Evolutionary conservation across 2,329 filamentous ascomycete species (phyloP).

Genomic region (Aquanectria penicillioides): DNA sequence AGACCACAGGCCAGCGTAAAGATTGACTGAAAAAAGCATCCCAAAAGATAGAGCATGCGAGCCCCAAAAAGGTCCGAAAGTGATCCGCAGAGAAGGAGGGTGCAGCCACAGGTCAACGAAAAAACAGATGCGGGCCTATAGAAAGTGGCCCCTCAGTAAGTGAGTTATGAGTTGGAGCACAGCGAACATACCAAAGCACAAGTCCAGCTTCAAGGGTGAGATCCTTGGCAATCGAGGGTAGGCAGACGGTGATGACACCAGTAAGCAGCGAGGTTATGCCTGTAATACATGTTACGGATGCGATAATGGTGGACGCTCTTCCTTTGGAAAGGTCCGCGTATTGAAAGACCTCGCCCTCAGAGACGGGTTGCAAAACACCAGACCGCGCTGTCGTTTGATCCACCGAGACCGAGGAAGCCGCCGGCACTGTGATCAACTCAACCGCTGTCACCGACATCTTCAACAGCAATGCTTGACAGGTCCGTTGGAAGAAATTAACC

Average conservation of each 20-base stretch:
- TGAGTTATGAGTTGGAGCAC: fast-evolving
- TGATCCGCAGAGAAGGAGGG: not conserved
- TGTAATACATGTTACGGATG: not conserved
- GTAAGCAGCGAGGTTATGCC: not conserved
- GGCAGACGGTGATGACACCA: not conserved
- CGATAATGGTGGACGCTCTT: not conserved
- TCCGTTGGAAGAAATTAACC: no score
- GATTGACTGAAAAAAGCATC: constrained; percentile 14
- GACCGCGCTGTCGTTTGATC: no score
- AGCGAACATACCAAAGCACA: not conserved
- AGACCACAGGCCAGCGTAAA: constrained; percentile 45
- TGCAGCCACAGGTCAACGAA: constrained; percentile 1
- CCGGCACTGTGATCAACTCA: no score
- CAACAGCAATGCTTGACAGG: no score
- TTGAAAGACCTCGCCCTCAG: not conserved
- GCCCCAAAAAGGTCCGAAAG: constrained; percentile 3
- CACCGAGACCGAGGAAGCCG: no score
- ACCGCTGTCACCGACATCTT: no score
- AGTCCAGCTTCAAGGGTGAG: not conserved
- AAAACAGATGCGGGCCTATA: constrained; percentile 2
- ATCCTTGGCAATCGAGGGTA: constrained; percentile 1
- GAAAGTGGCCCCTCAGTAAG: not conserved
- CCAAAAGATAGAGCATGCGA: not conserved
- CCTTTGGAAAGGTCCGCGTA: not conserved
- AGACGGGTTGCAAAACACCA: no score